phyloP scores from a whole-genome alignment of 2,329 filamentous ascomycete genomes.

The Dothideomycetidae sp. region DNA sequence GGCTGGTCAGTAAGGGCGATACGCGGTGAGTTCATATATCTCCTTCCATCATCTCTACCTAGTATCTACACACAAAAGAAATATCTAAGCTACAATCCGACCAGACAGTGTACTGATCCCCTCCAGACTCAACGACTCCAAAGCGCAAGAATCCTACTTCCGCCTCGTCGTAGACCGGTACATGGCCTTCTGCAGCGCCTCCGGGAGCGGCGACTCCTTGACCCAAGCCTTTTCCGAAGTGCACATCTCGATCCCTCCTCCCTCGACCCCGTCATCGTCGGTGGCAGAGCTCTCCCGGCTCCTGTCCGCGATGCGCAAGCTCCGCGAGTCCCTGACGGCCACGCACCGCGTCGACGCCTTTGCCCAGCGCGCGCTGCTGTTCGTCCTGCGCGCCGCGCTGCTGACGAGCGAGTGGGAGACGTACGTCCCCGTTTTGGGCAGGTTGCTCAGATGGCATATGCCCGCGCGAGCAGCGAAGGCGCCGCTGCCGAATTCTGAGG shows the following conservation, averaged over 20 bases:
- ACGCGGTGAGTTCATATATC: constrained; percentile 43
- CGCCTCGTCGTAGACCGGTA: constrained; percentile 77
- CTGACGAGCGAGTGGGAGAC: constrained; percentile 71
- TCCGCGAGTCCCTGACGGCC: constrained; percentile 78
- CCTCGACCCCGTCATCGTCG: constrained; percentile 10
- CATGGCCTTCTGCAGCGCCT: constrained; percentile 71
- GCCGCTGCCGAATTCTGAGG: constrained; percentile 53
- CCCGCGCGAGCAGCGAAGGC: no score
- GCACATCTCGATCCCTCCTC: constrained; percentile 5
- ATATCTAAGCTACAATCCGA: no score
- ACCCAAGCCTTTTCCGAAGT: constrained; percentile 43
- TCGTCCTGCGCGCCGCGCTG: constrained; percentile 74
- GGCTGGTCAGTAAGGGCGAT: constrained; percentile 83
- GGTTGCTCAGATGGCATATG: constrained; percentile 66
- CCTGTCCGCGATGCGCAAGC: constrained; percentile 73
- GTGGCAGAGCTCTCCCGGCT: constrained; percentile 51
- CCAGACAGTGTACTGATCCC: not conserved
- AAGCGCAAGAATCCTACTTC: constrained; percentile 74
- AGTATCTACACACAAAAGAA: no score
- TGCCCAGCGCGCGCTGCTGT: constrained; percentile 77
- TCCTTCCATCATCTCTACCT: not conserved
- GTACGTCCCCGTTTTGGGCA: constrained; percentile 74
- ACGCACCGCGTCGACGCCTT: constrained; percentile 65
- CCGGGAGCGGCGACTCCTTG: constrained; percentile 56
- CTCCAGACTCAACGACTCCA: constrained; percentile 42